Conservation (phyloP, 2,329 filamentous ascomycete species). For the Ceratocystis huliohia region DNA sequence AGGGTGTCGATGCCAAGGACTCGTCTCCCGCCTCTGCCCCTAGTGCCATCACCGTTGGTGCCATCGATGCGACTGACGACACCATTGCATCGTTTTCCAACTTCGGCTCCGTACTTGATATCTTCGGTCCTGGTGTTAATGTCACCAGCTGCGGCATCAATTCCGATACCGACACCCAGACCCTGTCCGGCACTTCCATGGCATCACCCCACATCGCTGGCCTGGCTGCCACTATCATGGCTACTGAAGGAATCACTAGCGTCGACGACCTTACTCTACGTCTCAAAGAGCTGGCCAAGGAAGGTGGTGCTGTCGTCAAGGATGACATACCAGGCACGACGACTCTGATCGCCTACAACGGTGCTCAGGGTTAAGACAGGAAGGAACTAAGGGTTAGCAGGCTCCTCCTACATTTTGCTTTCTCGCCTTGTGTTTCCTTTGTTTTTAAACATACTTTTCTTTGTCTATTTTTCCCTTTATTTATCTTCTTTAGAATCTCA, state of each 20-base stretch:
- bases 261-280: constrained; percentile 34
- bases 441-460: constrained; percentile 4
- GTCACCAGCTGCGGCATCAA: constrained; percentile 41
- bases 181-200: constrained; percentile 48
- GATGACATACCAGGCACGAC: constrained; percentile 37
- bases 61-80: constrained; percentile 41
- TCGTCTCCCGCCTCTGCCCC: constrained; percentile 43
- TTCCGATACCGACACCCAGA: constrained; percentile 34
- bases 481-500: constrained; percentile 1
- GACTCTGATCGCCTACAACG: constrained; percentile 45
- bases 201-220: constrained; percentile 56
- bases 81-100: constrained; percentile 43
- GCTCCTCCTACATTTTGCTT: too few relatives aligned
- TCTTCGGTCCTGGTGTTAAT: constrained; percentile 44
- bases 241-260: constrained; percentile 37
- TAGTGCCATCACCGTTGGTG: constrained; percentile 48
- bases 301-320: constrained; percentile 34
- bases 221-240: constrained; percentile 54
- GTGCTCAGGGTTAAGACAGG: constrained; percentile 23
- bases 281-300: constrained; percentile 41
- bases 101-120: constrained; percentile 41
- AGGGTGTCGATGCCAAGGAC: constrained; percentile 38
- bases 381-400: too few relatives aligned
- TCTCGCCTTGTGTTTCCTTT: not conserved
- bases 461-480: constrained; percentile 11